Base-by-base conservation (phyloP, 164 flowering plant genomes). In the Dillenia suffruticosa region DNA sequence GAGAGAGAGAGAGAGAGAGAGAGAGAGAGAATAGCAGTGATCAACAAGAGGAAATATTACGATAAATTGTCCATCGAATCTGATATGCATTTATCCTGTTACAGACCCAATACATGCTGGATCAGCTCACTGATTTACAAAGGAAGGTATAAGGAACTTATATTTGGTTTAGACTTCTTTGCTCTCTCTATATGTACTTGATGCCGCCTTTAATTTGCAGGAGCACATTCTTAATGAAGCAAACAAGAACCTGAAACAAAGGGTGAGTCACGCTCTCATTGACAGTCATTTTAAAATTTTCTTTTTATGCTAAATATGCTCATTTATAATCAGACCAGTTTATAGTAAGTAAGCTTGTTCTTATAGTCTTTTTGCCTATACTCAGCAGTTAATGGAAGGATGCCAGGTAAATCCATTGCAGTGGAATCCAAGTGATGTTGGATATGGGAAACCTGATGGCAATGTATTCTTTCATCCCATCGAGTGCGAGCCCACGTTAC, bases 21-120 rank as follows among this genome's bases (percentile, higher is more conserved):
- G 40, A 26, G 40, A 26, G 40, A 26, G 40, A 26, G 40, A 26
- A 2, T 32, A 32, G 40, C 40, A 4, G 7, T 32, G 40, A 32
- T 32, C 5, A 15, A 43, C 17, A 13, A 14, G 61, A 9, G 44
- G 12, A 1, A 19, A 19, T 19, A 19, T 19, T 19, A 19, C 1
- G 22, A 19, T 19, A 44, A 9, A 44, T 43, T 45, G 22, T 32
- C 40, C 40, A 32, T 5, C 15, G 40, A 49, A 44, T 62, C 63
- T 58, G 24, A 47, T 43, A 51, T 44, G n/a, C 12, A 66, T 48
- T 43, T 15, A 16, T 43, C 50, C 13, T 67, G 55, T 49, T 19
- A 45, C 84, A 93, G 98, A 90, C 96, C 0, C 94, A 90, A 54
- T 73, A 44, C 70, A 88, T 93, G 98, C 79, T 90, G 49, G 92